Evolutionary conservation across 169 alveolate genomes (phyloP), one percentile per base, ranked within the genome.

Genomic region (Fabrea salina): DNA sequence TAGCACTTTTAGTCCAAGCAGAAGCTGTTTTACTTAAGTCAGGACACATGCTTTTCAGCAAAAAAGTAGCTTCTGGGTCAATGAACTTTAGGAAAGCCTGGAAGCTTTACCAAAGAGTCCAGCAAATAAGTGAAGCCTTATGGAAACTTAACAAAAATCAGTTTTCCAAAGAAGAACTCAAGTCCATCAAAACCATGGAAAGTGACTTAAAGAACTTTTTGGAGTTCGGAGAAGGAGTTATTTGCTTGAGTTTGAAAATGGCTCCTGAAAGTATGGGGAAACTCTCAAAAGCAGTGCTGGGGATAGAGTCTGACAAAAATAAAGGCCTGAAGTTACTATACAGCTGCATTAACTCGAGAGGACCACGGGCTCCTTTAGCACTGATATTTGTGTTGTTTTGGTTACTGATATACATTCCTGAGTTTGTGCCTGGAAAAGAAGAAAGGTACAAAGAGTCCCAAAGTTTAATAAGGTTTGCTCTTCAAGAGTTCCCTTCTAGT

Each of bases 141-240:
- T 7, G 8, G 16, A 13, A 13, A n/a, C n/a, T 61, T 16, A 51
- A 13, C 8, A 43, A 19, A 19, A 37, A 37, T 11, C 13, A 43
- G 7, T 7, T 43, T 37, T 41, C 59, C 11, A 16, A 11, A 16
- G 61, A 25, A n/a, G 74, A 61, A 61, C 32, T 35, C n/a, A 37
- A 30, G 13, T 47, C n/a, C 1, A 33, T 61, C 27, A 22, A 61
- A 30, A 22, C 22, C 0, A 37, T 67, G 39, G 78, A 67, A 43
- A 30, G 16, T 16, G 78, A 67, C 44, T 41, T 67, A 13, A 19
- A 67, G n/a, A 67, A 67, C 27, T 19, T 43, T 13, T 22, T 39
- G 19, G 61, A 41, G 2, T 67, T 67, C 44, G 78, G 78, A 67
- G 59, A 44, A 67, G 78, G 78, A 41, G 78, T 67, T 37, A 41